Conservation (phyloP, 129 eudicot species). For the Saposhnikovia divaricata region DNA sequence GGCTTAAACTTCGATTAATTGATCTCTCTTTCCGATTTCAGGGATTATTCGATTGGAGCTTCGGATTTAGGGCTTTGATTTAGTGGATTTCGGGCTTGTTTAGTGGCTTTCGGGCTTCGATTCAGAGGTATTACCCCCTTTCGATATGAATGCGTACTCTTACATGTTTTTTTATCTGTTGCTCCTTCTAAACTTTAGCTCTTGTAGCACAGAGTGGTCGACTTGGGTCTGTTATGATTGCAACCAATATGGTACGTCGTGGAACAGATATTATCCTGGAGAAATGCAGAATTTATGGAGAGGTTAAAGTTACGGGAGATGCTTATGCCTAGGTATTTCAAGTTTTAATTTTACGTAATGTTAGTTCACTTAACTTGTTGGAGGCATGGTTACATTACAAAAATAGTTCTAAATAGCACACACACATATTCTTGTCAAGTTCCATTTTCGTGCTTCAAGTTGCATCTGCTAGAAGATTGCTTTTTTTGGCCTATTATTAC, state of each 20-base stretch:
- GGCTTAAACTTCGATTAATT: too few species aligned
- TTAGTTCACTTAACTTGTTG: not conserved
- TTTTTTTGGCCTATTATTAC: not conserved
- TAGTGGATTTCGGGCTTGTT: too few species aligned
- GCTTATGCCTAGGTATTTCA: conserved; percentile 87
- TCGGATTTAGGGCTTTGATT: too few species aligned
- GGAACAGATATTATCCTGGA: conserved; percentile 99
- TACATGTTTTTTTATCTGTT: too few species aligned
- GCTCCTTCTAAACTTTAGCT: too few species aligned
- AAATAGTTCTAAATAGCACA: not conserved
- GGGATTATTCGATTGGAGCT: too few species aligned
- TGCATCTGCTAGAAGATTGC: not conserved
- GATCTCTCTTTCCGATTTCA: too few species aligned
- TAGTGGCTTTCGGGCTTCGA: too few species aligned
- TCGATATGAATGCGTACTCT: too few species aligned
- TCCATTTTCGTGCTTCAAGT: not conserved
- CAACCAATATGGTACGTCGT: conserved; percentile 99
- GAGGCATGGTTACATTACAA: not conserved
- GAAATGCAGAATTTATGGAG: conserved; percentile 99
- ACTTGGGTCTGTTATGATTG: conserved; percentile 91
- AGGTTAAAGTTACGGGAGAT: conserved; percentile 95
- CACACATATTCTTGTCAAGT: not conserved
- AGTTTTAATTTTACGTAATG: not conserved
- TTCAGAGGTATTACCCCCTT: too few species aligned
- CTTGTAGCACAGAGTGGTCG: conserved; percentile 99